Evolutionary conservation across 2,329 filamentous ascomycete species (phyloP).

Genomic region (Tetracladium maxilliforme): DNA sequence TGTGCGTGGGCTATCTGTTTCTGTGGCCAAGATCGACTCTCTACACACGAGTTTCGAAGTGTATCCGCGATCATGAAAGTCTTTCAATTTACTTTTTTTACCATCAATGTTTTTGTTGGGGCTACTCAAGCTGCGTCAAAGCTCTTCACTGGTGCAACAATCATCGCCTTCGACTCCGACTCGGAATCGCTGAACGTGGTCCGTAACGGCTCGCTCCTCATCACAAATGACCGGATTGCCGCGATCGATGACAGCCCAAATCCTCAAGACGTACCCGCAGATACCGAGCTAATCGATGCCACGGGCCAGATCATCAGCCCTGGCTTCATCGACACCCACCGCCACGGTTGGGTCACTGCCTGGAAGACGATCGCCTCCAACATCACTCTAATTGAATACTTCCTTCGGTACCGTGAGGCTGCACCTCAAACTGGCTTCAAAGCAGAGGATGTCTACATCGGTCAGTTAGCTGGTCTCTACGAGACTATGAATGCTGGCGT

Average conservation of each 20-base stretch:
- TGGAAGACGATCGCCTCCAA: constrained; percentile 37
- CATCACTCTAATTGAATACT: constrained; percentile 31
- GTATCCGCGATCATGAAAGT: too few species aligned
- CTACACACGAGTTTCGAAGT: too few species aligned
- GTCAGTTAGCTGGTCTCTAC: constrained; percentile 28
- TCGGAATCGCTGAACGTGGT: constrained; percentile 19
- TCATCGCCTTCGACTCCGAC: constrained; percentile 22
- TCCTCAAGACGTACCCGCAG: constrained; percentile 6
- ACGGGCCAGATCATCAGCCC: constrained; percentile 34
- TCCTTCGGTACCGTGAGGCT: constrained; percentile 22
- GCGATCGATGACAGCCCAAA: constrained; percentile 10
- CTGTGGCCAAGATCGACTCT: too few species aligned
- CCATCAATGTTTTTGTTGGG: too few species aligned
- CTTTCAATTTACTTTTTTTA: too few species aligned
- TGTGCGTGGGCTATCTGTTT: too few species aligned
- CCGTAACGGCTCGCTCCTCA: constrained; percentile 22
- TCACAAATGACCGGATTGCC: constrained; percentile 21
- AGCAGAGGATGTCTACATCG: constrained; percentile 28
- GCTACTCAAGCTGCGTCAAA: too few species aligned
- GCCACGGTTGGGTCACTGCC: constrained; percentile 39
- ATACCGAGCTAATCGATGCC: constrained; percentile 23
- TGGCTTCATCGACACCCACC: constrained; percentile 42
- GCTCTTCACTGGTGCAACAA: constrained; percentile 20
- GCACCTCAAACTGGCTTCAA: constrained; percentile 17
- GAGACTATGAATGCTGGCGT: constrained; percentile 37